These are phyloP conservation scores for Sphaceloma murrayae DNA, from an alignment of 2,329 filamentous ascomycete genomes.

Conservation along the genomic window DNA sequence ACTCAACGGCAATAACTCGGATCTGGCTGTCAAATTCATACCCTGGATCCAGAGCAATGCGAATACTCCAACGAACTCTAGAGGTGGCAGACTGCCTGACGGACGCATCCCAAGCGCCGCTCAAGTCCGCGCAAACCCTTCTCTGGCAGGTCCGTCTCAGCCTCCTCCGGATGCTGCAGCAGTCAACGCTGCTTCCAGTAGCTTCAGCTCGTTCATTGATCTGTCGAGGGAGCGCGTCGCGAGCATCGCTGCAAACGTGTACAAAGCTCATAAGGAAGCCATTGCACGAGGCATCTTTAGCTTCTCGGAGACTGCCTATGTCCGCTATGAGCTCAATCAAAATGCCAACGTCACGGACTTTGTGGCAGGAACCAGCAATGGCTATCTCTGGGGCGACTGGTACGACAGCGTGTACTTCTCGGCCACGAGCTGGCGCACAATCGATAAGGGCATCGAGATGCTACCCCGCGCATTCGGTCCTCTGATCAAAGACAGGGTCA, in stretches of 20 bases:
- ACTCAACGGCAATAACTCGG: slow-evolving; percentile 45
- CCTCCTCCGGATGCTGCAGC: slow-evolving; percentile 26
- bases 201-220: slow-evolving; percentile 32
- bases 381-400: slow-evolving; percentile 27
- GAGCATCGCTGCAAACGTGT: slow-evolving; percentile 37
- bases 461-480: slow-evolving; percentile 55
- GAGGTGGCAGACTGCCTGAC: slow-evolving; percentile 29
- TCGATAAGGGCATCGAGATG: slow-evolving; percentile 51
- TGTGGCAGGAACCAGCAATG: slow-evolving; percentile 22
- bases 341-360: slow-evolving; percentile 48
- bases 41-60: slow-evolving; percentile 49
- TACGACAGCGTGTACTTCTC: slow-evolving; percentile 53
- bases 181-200: slow-evolving; percentile 32
- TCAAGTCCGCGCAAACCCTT: slow-evolving; percentile 39
- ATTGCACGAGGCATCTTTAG: slow-evolving; percentile 49
- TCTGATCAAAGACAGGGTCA: slow-evolving; percentile 48
- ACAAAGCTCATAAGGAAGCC: slow-evolving; percentile 45
- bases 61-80: slow-evolving; percentile 46
- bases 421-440: slow-evolving; percentile 53
- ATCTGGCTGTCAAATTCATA: slow-evolving; percentile 50
- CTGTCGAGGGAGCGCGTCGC: slow-evolving; percentile 26
- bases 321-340: slow-evolving; percentile 49
- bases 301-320: slow-evolving; percentile 56
- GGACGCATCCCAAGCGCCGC: slow-evolving; percentile 46
- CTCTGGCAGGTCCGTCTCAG: slow-evolving; percentile 14